A percentile compares a stretch with the other conserved stretches of the same genome.
These are phyloP conservation scores for Penicillium oxalicum DNA, from an alignment of 2,329 filamentous ascomycete genomes.

Conservation along the genomic window DNA sequence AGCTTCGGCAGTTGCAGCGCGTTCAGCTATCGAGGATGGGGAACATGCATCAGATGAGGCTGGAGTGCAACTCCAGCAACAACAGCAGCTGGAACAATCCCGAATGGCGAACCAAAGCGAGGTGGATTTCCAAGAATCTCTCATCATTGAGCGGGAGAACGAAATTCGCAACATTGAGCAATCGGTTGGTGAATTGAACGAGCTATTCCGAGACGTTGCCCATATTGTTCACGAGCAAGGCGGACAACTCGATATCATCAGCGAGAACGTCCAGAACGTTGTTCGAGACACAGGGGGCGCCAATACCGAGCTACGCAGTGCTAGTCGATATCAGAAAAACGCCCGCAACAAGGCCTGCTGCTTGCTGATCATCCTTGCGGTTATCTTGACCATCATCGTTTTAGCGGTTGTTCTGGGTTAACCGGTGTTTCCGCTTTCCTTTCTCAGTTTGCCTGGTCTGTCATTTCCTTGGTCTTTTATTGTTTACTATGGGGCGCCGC, in stretches of 20 bases:
- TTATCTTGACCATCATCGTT: slow-evolving; percentile 85
- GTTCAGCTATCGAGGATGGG: slow-evolving; percentile 65
- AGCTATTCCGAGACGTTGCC: slow-evolving; percentile 95
- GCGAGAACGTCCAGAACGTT: slow-evolving; percentile 79
- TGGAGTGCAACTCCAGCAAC: slow-evolving; percentile 52
- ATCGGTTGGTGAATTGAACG: slow-evolving; percentile 89
- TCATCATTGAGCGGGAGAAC: slow-evolving; percentile 92
- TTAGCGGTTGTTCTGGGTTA: slow-evolving; percentile 76
- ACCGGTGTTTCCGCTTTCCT: slow-evolving; percentile 1
- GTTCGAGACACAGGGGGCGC: slow-evolving; percentile 77
- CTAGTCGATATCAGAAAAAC: slow-evolving; percentile 88
- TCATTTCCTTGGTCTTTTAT: slow-evolving; percentile 17
- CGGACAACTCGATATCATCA: slow-evolving; percentile 78
- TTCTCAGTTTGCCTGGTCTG: neutral
- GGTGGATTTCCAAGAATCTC: slow-evolving; percentile 92
- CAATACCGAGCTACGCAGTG: slow-evolving; percentile 76
- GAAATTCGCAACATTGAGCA: slow-evolving; percentile 98
- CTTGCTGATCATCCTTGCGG: slow-evolving; percentile 75
- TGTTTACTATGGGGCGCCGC: slow-evolving; percentile 6
- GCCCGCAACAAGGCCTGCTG: slow-evolving; percentile 93
- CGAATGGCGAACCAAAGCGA: slow-evolving; percentile 86
- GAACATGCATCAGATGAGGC: slow-evolving; percentile 26
- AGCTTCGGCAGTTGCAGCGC: slow-evolving; percentile 74
- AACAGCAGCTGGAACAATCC: slow-evolving; percentile 67
- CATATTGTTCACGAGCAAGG: slow-evolving; percentile 96